These are phyloP conservation scores for Hapsidospora chrysogenum DNA, from an alignment of 495 filamentous ascomycete genomes.

Conservation along the genomic window DNA sequence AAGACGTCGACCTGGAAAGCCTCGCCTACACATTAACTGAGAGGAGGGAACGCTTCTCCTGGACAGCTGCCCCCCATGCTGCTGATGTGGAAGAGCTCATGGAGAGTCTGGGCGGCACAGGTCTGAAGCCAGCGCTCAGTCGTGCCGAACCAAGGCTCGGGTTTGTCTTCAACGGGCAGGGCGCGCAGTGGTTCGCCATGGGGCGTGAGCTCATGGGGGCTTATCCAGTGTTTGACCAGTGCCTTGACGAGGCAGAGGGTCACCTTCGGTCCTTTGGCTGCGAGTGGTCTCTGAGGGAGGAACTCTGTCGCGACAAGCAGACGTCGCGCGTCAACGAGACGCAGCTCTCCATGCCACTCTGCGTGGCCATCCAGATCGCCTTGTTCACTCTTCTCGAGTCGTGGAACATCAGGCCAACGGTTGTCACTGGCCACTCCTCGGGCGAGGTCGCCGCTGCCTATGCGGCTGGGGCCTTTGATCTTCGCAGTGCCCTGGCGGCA, in stretches of 20 bases:
- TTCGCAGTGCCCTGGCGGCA: conserved; percentile 24
- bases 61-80: no score
- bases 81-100: no score
- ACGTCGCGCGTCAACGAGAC: conserved; percentile 5
- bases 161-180: conserved; percentile 16
- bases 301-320: conserved; percentile 4
- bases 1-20: no score
- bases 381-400: conserved; percentile 25
- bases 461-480: conserved; percentile 17
- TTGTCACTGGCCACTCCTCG: conserved; percentile 37
- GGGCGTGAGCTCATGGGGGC: conserved; percentile 1
- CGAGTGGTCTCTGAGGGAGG: conserved; percentile 4
- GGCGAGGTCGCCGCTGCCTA: conserved; percentile 36
- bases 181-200: conserved; percentile 9
- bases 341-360: conserved; percentile 17
- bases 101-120: no score
- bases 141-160: no score
- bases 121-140: conserved; percentile 7
- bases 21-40: no score
- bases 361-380: conserved; percentile 22
- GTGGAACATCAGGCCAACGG: conserved; percentile 26
- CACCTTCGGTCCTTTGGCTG: no score
- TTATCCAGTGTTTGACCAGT: not conserved
- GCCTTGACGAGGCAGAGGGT: not conserved
- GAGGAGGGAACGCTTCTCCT: no score